Conservation (phyloP, 1,284 basidiomycete species). For the Microbotryum scabiosae region DNA sequence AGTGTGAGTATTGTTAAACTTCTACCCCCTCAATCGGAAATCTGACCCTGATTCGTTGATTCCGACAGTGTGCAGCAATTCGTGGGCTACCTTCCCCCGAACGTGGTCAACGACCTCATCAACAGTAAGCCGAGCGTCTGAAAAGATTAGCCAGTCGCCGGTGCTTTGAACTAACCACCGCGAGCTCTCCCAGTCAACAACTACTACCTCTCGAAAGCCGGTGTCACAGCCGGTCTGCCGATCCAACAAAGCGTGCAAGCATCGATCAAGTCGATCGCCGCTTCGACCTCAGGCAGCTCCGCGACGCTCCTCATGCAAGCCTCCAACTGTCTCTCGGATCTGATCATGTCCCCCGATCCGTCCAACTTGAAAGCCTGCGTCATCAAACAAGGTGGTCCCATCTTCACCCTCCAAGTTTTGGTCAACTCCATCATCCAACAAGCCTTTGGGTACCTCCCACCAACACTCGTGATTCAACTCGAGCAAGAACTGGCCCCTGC, state of each 20-base stretch:
- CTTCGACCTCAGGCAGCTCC: constrained; percentile 13
- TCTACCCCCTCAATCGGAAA: background rate
- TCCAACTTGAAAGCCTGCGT: constrained; percentile 4
- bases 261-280: constrained; percentile 14
- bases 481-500: constrained; percentile 9
- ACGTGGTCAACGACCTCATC: constrained; percentile 14
- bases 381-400: constrained; percentile 2
- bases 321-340: constrained; percentile 14
- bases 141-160: no score
- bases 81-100: constrained; percentile 22
- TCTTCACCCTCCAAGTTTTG: constrained; percentile 7
- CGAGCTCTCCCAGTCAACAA: constrained; percentile 3
- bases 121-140: constrained; percentile 10
- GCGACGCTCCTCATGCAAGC: constrained; percentile 13
- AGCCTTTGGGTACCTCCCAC: constrained; percentile 22
- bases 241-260: constrained; percentile 8
- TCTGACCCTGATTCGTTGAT: background rate
- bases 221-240: constrained; percentile 1
- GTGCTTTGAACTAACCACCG: background rate
- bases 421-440: constrained; percentile 19
- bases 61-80: constrained; percentile 12
- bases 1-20: constrained; percentile 2
- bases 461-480: constrained; percentile 12
- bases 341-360: constrained; percentile 5
- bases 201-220: constrained; percentile 8